Base-by-base conservation (phyloP, 495 filamentous ascomycete genomes). In the Penicillium chermesinum region DNA sequence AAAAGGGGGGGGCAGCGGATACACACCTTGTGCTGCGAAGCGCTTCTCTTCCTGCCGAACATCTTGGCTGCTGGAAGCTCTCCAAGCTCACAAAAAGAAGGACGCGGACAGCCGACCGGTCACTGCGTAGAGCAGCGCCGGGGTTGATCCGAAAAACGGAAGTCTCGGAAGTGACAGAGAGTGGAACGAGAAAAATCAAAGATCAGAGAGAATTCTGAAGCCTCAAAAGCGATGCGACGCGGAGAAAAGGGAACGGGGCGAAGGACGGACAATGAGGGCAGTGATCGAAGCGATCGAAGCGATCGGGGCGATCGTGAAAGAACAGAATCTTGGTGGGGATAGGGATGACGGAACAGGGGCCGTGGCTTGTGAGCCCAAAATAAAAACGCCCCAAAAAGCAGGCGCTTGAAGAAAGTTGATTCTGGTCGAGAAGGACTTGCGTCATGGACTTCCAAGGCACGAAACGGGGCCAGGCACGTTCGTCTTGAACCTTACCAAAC, bases 21-120 rank as follows among this genome's bases (percentile, higher is more conserved):
- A 69, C 75, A 30, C 59, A 83, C 78, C 61, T 77, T 76, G 61
- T 79, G 78, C 54, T 76, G 75, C 17, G 66, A 69, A 33, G 72
- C 65, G 63, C 60, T 63, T 52, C 73, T 77, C 65, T 74, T 79
- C 55, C 62, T 61, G 58, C 72, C 73, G 46, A 69, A 63, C 52
- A 81, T 80, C 76, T 81, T 81, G 62, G 50, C 68, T 61, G 51
- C 51, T 60, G 30, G 42, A n/a, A 38, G 18, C 48, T 47, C 41
- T 30, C 19, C 17, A 25, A 34, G 40, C 25, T 48, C 33, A 38
- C 12, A 17, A 6, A 13, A 12, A 19, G 33, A 13, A n/a, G 30
- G 36, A 42, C 6, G 16, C 45, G 42, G 53, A 50, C 51, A 36
- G 52, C 54, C 58, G 37, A 32, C 57, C 60, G 60, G 45, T 58